Percentiles rank a stretch among this genome's conserved stretches.
phyloP scores from a whole-genome alignment of 169 alveolate genomes.

The Theileria equi region DNA sequence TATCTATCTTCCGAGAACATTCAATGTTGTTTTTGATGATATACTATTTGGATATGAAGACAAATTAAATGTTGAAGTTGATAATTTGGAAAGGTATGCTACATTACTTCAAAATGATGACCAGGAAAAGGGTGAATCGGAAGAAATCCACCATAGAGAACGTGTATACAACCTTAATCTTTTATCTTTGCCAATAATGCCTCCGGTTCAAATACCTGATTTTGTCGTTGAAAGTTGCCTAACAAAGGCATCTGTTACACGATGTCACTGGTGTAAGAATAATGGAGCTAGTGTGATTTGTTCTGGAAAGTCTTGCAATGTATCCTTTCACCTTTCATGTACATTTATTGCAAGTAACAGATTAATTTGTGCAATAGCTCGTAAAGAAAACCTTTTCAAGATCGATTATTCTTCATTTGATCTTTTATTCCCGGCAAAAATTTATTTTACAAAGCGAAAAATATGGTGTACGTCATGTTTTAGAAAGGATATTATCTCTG shows the following conservation, averaged over 20 bases:
- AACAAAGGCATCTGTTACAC: conserved; percentile 31
- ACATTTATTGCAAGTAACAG: conserved; percentile 59
- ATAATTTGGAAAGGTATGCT: too few species aligned
- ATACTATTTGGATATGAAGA: background rate
- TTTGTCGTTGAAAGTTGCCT: conserved; percentile 52
- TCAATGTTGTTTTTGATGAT: conserved; percentile 37
- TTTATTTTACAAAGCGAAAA: conserved; percentile 59
- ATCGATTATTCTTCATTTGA: conserved; percentile 14
- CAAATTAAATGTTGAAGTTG: background rate
- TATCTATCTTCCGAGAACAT: conserved; percentile 49
- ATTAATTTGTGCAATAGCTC: background rate
- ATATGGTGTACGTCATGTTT: conserved; percentile 71
- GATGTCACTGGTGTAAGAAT: conserved; percentile 60
- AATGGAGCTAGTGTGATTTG: conserved; percentile 68
- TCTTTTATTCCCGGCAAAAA: conserved; percentile 61
- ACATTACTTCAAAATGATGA: too few species aligned
- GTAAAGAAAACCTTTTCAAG: background rate
- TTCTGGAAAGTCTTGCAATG: conserved; percentile 57
- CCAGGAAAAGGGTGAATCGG: background rate
- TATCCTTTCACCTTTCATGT: conserved; percentile 64
- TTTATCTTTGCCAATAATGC: conserved; percentile 36
- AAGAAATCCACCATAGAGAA: background rate
- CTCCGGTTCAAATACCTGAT: conserved; percentile 65
- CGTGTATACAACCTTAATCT: conserved; percentile 13
- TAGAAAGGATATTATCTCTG: conserved; percentile 18